phyloP scores from a whole-genome alignment of 1,284 basidiomycete species.

The Moesziomyces sp. region DNA sequence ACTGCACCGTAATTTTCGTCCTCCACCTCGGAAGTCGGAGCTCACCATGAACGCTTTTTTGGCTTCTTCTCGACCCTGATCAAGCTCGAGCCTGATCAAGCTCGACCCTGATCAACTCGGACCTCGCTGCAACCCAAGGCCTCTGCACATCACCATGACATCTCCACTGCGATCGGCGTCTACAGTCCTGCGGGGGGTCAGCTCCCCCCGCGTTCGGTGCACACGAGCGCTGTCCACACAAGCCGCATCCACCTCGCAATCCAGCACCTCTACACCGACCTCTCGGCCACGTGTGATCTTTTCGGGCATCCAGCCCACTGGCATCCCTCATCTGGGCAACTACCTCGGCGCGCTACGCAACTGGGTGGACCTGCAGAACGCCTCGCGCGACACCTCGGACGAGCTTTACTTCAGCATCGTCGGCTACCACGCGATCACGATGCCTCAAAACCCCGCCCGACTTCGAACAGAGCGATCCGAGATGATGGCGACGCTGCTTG shows the following conservation, averaged over 20 bases:
- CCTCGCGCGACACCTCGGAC: constrained; percentile 72
- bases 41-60: background rate
- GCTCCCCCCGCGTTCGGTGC: too few species aligned
- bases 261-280: background rate
- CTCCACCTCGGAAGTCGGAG: constrained; percentile 1
- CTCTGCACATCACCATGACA: too few species aligned
- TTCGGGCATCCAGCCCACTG: constrained; percentile 85
- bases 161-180: too few species aligned
- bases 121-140: too few species aligned
- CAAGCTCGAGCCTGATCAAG: too few species aligned
- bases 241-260: background rate
- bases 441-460: constrained; percentile 51
- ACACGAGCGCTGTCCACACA: too few species aligned
- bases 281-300: constrained; percentile 72
- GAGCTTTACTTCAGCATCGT: constrained; percentile 81
- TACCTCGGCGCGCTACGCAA: constrained; percentile 88
- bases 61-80: too few species aligned
- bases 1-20: background rate
- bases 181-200: too few species aligned
- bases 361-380: constrained; percentile 83
- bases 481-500: constrained; percentile 84
- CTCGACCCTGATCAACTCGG: too few species aligned
- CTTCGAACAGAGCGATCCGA: constrained; percentile 72
- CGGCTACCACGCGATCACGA: constrained; percentile 72
- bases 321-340: constrained; percentile 90